Base-by-base conservation (phyloP, 2,329 filamentous ascomycete species). In the Piedraia hortae region DNA sequence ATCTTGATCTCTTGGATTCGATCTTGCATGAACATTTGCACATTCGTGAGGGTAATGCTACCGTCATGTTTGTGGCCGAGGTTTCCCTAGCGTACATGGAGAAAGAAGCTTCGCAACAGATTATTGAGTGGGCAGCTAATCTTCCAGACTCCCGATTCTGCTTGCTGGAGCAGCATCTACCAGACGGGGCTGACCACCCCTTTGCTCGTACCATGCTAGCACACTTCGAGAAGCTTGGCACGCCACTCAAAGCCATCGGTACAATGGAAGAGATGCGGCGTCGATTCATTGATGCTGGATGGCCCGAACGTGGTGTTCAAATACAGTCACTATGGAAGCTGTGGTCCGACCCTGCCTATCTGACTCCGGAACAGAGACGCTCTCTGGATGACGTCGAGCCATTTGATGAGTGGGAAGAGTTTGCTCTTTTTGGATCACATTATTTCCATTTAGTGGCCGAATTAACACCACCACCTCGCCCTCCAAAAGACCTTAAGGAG, bases 401-500 rank as follows among this genome's bases (percentile, higher is more conserved):
- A 1, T 91, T 93, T 38, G 82, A 93, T 42, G 80, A 91, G 45
- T 90, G 77, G 77, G 82, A 93, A 44, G 82, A 91, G 36, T 78
- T 91, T 38, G 66, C 71, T 2, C 51, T 90, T 1, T 90, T 88
- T 42, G 64, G 62, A 2, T 65, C 66, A 15, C 80, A 91, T 44
- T 89, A 90, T 43, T 72, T 80, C 33, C 47, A 91, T 19, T 53
- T 89, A 5, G 53, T 63, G 22, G 74, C 75, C 8, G 55, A 49
- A 18, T 27, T 30, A 4, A 19, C 28, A 21, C 29, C 25, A 18
- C 26, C 31, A 1, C 30, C 30, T 19, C 22, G 35, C 19, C n/a
- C n/a, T n/a, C n/a, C n/a, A n/a, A 24, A 28, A 5, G 34, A 33
- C n/a, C 30, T 35, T 13, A 31, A 24, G 5, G 24, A 24, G 8